A percentile compares a stretch with the other conserved stretches of the same genome.
Conservation (phyloP, 106 monocot species). For the Dendrobium chrysotoxum region DNA sequence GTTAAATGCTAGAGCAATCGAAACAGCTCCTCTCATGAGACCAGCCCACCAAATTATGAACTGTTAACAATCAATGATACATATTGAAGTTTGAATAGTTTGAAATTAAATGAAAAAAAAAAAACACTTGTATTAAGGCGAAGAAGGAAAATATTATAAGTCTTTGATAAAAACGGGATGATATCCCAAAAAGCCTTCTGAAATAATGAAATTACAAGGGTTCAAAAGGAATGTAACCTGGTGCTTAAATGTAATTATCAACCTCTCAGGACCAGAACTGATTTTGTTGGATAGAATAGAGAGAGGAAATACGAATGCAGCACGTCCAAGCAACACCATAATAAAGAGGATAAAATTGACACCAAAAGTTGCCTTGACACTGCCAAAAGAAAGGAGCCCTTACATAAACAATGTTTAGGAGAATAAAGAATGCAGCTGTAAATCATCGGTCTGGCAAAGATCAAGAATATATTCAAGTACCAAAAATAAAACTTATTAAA, state of each 20-base stretch:
- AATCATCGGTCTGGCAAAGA: background rate
- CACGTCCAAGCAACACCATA: constrained; percentile 65
- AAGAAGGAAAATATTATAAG: background rate
- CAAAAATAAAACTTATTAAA: background rate
- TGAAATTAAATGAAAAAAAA: background rate
- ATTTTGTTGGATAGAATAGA: constrained; percentile 60
- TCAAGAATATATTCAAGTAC: background rate
- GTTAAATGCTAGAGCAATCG: constrained; percentile 76
- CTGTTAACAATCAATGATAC: constrained; percentile 16
- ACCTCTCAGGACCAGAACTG: constrained; percentile 37
- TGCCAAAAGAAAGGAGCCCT: constrained; percentile 18
- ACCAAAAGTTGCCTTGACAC: constrained; percentile 39
- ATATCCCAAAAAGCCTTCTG: too few species aligned
- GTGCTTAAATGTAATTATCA: constrained; percentile 55
- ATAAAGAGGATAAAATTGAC: constrained; percentile 39
- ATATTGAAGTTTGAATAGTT: background rate
- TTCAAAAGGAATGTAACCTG: constrained; percentile 36
- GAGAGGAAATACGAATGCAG: constrained; percentile 82
- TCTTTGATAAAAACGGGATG: background rate
- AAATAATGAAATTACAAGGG: background rate
- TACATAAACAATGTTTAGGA: background rate
- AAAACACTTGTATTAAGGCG: background rate
- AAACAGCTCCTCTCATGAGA: constrained; percentile 90
- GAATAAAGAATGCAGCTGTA: background rate
- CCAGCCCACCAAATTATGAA: constrained; percentile 95